Evolutionary conservation across 176 grass and related monocot genomes (phyloP).

Genomic region (Guadua angustifolia): DNA sequence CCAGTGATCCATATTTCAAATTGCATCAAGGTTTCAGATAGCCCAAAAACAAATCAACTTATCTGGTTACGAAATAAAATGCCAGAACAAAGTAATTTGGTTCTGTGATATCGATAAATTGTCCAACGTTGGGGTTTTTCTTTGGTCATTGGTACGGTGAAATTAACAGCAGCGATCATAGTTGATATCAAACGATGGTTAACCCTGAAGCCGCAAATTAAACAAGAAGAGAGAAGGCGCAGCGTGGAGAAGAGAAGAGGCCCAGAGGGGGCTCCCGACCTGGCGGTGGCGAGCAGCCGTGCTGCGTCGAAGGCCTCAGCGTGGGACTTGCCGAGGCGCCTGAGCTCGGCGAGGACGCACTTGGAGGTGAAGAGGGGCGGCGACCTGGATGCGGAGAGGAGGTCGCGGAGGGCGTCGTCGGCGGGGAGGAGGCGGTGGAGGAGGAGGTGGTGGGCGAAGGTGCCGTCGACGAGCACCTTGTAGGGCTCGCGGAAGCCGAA

Average conservation of each 20-base stretch:
- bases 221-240: too few species aligned
- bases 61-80: not conserved
- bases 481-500: conserved; percentile 81
- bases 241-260: not conserved
- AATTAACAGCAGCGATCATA: not conserved
- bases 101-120: not conserved
- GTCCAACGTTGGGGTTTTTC: not conserved
- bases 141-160: not conserved
- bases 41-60: not conserved
- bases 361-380: conserved; percentile 75
- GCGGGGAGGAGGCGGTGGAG: conserved; percentile 58
- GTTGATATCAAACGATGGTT: not conserved
- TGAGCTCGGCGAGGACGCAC: conserved; percentile 70
- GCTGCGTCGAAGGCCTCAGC: conserved; percentile 50
- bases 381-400: conserved; percentile 63
- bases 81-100: not conserved
- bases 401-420: conserved; percentile 56
- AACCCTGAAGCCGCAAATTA: too few species aligned
- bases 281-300: conserved; percentile 60
- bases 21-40: not conserved
- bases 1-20: not conserved
- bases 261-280: conserved; percentile 28
- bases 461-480: conserved; percentile 76
- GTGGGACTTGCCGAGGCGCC: conserved; percentile 67
- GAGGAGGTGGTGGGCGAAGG: conserved; percentile 77